Base-by-base conservation (phyloP, 2,329 filamentous ascomycete species). In the Alternaria sp. region DNA sequence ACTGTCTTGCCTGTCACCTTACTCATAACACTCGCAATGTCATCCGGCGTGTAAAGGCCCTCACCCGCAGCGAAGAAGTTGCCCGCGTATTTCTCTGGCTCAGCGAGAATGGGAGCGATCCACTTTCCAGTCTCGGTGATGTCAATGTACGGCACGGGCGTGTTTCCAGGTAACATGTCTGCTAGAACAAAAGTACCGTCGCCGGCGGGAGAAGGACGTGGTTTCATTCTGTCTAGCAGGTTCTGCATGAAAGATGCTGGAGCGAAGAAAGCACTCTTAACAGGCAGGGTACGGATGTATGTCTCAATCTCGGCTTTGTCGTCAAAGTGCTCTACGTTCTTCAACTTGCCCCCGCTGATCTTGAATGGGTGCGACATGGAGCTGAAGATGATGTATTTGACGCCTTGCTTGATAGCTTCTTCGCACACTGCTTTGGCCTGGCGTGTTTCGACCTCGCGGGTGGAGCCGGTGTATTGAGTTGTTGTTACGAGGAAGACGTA, bases 161-260 rank as follows among this genome's bases (percentile, higher is more conserved):
- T 67, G 2, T 69, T 42, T 0, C 56, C 43, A 2, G 42, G 36
- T 7, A 52, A 20, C 1, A 72, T 51, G 36, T 68, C 67, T 0
- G 55, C 53, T 0, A 78, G 11, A 12, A 68, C 64, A 47, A 69
- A 78, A 2, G 63, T 65, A 0, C 76, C 78, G 42, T 78, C 75
- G 20, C 58, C 52, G 0, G 43, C 51, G 0, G 48, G 61, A 1
- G 51, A 57, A 0, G 67, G 69, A 2, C 55, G 44, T 2, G 73
- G 73, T 7, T 30, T 53, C 64, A 67, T 67, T 18, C 43, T 32
- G 12, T 43, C 54, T 9, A 11, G n/a, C 7, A 57, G 55, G 69
- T 87, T 87, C 66, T 81, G 72, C 84, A 87, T 87, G 67, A 87
- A 89, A 51, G 79, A 79, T 0, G 80, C 86, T 0, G 85, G 82